Evolutionary conservation across 257 asterid species (phyloP).

Genomic region (Salvia splendens): DNA sequence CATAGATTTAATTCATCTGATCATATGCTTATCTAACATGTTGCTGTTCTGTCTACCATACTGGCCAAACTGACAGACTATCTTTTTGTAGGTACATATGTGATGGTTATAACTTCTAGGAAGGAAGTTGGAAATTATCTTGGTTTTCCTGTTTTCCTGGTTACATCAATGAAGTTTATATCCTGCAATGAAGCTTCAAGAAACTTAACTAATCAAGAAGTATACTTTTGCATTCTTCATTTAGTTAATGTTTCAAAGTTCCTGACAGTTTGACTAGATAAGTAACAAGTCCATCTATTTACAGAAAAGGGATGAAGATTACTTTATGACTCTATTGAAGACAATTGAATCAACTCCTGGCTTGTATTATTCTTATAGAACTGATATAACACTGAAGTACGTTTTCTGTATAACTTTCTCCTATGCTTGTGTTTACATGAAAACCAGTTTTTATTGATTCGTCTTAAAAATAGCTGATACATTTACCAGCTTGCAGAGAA

Average conservation of each 20-base stretch:
- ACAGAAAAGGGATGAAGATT: slow-evolving; percentile 83
- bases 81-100: slow-evolving; percentile 54
- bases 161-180: slow-evolving; percentile 76
- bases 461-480: slow-evolving; percentile 38
- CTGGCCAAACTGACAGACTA: slow-evolving; percentile 17
- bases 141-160: slow-evolving; percentile 76
- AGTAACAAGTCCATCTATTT: slow-evolving; percentile 32
- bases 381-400: slow-evolving; percentile 88
- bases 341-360: slow-evolving; percentile 91
- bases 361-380: slow-evolving; percentile 85
- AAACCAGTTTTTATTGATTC: slow-evolving; percentile 12
- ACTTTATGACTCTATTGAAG: slow-evolving; percentile 78
- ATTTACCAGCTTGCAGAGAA: slow-evolving; percentile 86
- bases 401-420: slow-evolving; percentile 32
- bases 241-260: slow-evolving; percentile 17
- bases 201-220: slow-evolving; percentile 67
- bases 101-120: slow-evolving; percentile 80
- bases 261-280: slow-evolving; percentile 22
- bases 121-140: slow-evolving; percentile 78
- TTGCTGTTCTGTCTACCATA: slow-evolving; percentile 15
- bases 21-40: not conserved
- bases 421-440: slow-evolving; percentile 16
- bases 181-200: slow-evolving; percentile 78
- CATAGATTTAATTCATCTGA: not conserved
- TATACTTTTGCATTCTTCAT: slow-evolving; percentile 35